Evolutionary conservation across 257 asterid genomes (phyloP).

Genomic region (Solanum dulcamara): DNA sequence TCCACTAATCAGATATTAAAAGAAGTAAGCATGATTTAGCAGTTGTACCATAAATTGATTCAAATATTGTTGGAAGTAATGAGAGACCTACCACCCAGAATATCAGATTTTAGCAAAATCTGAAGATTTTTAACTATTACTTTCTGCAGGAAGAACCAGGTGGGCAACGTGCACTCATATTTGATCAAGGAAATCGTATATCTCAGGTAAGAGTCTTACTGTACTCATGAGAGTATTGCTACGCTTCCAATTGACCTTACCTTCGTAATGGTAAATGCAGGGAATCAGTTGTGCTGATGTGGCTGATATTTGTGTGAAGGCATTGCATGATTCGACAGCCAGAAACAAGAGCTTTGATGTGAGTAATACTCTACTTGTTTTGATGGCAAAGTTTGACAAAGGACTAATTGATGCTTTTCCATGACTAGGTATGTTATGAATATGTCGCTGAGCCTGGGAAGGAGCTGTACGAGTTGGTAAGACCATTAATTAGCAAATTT

Average conservation of each 20-base stretch:
- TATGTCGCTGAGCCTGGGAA: slow-evolving; percentile 88
- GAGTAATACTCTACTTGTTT: slow-evolving; percentile 11
- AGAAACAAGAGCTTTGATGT: slow-evolving; percentile 98
- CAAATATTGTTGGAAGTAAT: neutral
- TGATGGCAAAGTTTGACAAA: neutral
- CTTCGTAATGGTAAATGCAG: slow-evolving; percentile 16
- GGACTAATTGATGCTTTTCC: slow-evolving; percentile 1
- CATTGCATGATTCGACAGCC: slow-evolving; percentile 94
- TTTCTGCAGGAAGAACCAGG: slow-evolving; percentile 90
- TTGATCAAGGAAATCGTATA: slow-evolving; percentile 95
- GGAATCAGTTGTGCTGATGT: slow-evolving; percentile 99
- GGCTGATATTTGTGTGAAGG: slow-evolving; percentile 95
- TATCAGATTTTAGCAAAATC: neutral
- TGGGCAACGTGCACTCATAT: slow-evolving; percentile 94
- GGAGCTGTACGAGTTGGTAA: slow-evolving; percentile 94
- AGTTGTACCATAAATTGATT: neutral
- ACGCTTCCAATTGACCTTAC: neutral
- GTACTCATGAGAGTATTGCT: neutral
- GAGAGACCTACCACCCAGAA: neutral
- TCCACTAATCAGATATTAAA: neutral
- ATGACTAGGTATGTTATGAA: slow-evolving; percentile 78
- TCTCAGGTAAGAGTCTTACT: slow-evolving; percentile 49
- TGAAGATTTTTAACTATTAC: neutral
- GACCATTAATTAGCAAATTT: neutral
- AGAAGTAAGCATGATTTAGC: neutral